Base-by-base conservation (phyloP, 805 yeast genomes). In the Komagataella phaffii region DNA sequence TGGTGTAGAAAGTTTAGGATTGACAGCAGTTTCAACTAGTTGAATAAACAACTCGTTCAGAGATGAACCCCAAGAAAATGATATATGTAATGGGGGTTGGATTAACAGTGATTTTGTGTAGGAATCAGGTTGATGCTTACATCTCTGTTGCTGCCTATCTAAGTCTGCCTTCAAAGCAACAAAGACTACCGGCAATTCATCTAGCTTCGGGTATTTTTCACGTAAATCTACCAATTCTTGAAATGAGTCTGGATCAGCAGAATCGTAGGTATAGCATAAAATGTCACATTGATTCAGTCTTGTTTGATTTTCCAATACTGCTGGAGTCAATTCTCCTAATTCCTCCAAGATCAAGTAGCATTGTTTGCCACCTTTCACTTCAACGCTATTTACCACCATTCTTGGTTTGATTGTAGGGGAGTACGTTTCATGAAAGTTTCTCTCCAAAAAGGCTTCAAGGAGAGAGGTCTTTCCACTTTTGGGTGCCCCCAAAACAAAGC, bases 81-180 rank as follows among this genome's bases (percentile, higher is more conserved):
- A 87, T 1, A 91, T 85, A 61, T 93, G 98, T 55, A 93, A 66
- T 0, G 99, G 99, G 3, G 93, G 86, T 8, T 83, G 81, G 14
- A 93, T 63, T 53, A 66, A 71, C 5, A 89, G 64, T 4, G 76
- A 73, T 24, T 87, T 71, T 0, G 96, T 83, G 60, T 82, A 89
- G 24, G 80, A 83, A 58, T 93, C 98, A 0, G 99, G 99, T 61
- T 88, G 96, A 5, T 76, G 69, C 52, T 79, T 86, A 44, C 84
- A 80, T 44, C 99, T 66, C 61, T 93, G 99, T 61, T 91, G 97
- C 62, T 90, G 98, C 57, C 95, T 81, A 64, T 93, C 99, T 44
- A 88, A 71, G 65, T 93, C 99, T 0, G 99, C 98, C 61, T 93
- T 93, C 43, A 90, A 69, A 0, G 96, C 99, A 1, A 90, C 97